phyloP scores from a whole-genome alignment of 129 eudicot genomes.

The Chrysanthemum makinoi region DNA sequence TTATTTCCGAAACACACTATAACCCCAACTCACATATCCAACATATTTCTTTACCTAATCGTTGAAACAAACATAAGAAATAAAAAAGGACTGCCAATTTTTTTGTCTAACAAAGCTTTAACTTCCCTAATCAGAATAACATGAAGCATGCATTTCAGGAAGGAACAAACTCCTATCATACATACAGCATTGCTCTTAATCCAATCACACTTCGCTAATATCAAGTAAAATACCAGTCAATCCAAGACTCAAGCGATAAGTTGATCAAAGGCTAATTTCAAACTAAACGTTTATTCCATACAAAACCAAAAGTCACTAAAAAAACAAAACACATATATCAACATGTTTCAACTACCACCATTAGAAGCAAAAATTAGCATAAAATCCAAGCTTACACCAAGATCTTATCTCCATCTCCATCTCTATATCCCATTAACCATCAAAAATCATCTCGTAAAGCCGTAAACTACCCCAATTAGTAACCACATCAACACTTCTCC shows the following conservation, averaged over 20 bases:
- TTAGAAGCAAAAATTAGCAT: constrained; percentile 34
- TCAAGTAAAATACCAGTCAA: constrained; percentile 16
- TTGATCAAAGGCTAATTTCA: neutral
- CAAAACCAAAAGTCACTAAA: constrained; percentile 12
- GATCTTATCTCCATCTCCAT: constrained; percentile 25
- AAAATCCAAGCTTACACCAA: constrained; percentile 29
- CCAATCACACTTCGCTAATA: neutral
- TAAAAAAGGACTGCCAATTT: too few species aligned
- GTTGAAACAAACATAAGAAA: too few species aligned
- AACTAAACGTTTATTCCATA: constrained; percentile 25
- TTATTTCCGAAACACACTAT: too few species aligned
- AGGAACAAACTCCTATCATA: neutral
- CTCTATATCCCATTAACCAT: constrained; percentile 13
- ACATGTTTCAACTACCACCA: constrained; percentile 21
- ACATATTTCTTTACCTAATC: too few species aligned
- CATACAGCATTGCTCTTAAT: neutral
- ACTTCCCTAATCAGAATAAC: too few species aligned
- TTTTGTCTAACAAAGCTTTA: too few species aligned
- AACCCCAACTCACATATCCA: too few species aligned
- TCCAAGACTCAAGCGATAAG: neutral
- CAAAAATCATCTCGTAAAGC: neutral
- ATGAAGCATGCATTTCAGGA: too few species aligned
- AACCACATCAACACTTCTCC: constrained; percentile 25
- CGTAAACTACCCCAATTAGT: constrained; percentile 18
- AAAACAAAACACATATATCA: constrained; percentile 10